Evolutionary conservation across 1,284 basidiomycete genomes (phyloP).

Genomic region (Rhodotorula glutinis): DNA sequence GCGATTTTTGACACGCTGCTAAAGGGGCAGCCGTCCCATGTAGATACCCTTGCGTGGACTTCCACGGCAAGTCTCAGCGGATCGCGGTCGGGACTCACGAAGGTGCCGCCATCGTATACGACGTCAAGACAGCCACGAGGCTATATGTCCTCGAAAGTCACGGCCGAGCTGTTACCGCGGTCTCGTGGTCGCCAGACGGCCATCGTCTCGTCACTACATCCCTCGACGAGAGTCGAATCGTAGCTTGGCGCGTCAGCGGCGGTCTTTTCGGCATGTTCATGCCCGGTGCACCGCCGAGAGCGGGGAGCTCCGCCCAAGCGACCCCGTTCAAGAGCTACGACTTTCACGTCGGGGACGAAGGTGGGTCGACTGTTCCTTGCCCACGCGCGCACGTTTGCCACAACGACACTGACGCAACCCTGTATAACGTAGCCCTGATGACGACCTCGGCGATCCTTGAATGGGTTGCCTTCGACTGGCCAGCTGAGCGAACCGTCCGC

Average conservation of each 20-base stretch:
- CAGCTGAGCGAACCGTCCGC: constrained; percentile 71
- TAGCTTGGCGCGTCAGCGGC: constrained; percentile 49
- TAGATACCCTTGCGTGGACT: constrained; percentile 88
- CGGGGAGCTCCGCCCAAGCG: constrained; percentile 53
- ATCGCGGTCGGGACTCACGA: constrained; percentile 92
- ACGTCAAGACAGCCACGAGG: constrained; percentile 90
- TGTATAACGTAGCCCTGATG: constrained; percentile 59
- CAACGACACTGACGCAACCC: too few relatives aligned
- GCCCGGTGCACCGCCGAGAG: constrained; percentile 86
- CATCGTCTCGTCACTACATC: constrained; percentile 82
- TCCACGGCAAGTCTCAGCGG: constrained; percentile 78
- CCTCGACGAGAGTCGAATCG: constrained; percentile 72
- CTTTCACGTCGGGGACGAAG: constrained; percentile 58
- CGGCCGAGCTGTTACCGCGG: constrained; percentile 69
- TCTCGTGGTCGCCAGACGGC: constrained; percentile 89
- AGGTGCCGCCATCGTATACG: constrained; percentile 73
- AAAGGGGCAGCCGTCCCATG: neutral
- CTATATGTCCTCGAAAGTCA: constrained; percentile 93
- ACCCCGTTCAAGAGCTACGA: constrained; percentile 73
- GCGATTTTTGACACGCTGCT: too few relatives aligned
- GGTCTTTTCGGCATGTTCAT: constrained; percentile 68
- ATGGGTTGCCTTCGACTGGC: constrained; percentile 76
- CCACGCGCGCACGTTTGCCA: neutral
- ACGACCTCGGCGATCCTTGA: constrained; percentile 67
- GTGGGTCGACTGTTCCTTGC: constrained; percentile 43